Percentiles rank a stretch among this genome's conserved stretches.
phyloP scores from a whole-genome alignment of 225 moss, liverwort and hornwort genomes.

The Asterella californica region DNA sequence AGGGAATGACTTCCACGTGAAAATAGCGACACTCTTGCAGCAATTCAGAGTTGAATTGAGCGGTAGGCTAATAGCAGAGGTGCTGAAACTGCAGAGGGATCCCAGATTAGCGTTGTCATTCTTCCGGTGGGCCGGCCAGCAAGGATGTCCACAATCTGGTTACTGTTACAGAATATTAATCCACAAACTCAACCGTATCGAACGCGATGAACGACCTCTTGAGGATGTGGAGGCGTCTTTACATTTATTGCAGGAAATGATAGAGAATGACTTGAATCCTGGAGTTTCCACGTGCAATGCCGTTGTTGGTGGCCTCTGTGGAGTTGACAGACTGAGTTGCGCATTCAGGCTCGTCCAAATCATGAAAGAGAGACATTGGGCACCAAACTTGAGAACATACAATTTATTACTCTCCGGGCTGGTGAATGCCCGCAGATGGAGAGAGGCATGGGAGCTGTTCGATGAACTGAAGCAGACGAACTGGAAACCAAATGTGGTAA shows the following conservation, averaged over 20 bases:
- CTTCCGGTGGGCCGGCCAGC: constrained; percentile 36
- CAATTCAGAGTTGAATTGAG: constrained; percentile 15
- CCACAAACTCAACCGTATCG: constrained; percentile 21
- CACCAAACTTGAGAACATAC: constrained; percentile 30
- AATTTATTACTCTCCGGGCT: constrained; percentile 32
- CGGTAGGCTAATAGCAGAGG: constrained; percentile 29
- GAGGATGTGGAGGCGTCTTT: constrained; percentile 24
- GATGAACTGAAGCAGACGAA: constrained; percentile 50
- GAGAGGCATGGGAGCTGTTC: constrained; percentile 52
- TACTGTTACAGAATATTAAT: constrained; percentile 52
- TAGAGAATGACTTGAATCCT: constrained; percentile 36
- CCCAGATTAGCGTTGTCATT: constrained; percentile 27
- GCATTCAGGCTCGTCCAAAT: constrained; percentile 26
- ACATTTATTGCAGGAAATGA: constrained; percentile 33
- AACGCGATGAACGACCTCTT: neutral
- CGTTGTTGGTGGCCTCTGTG: constrained; percentile 26
- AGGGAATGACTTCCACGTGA: constrained; percentile 5
- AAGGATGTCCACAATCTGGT: constrained; percentile 28
- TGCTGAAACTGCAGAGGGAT: constrained; percentile 29
- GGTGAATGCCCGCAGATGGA: constrained; percentile 32
- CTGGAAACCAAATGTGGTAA: constrained; percentile 53
- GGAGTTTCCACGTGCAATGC: constrained; percentile 33
- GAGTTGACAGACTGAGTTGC: constrained; percentile 17
- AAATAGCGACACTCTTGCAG: constrained; percentile 1
- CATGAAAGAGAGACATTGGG: constrained; percentile 22